phyloP scores from a whole-genome alignment of 2,329 filamentous ascomycete genomes.

The Pseudocercospora vitis region DNA sequence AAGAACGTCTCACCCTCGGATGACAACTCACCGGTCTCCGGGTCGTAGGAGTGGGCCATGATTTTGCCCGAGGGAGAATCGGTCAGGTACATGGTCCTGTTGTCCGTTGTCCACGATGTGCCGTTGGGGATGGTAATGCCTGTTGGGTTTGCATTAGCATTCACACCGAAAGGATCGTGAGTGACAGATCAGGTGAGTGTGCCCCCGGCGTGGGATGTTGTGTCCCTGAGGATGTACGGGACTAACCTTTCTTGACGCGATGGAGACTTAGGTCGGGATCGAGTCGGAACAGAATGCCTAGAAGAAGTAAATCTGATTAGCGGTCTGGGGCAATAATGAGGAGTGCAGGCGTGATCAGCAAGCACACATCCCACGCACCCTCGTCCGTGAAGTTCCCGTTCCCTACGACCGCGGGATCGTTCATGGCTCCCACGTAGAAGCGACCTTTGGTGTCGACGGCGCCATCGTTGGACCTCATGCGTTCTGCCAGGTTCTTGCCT shows the following conservation, averaged over 20 bases:
- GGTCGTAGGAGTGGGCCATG: slow-evolving; percentile 72
- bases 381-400: slow-evolving; percentile 38
- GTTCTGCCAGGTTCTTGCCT: slow-evolving; percentile 18
- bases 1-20: slow-evolving; percentile 72
- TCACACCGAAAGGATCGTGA: too few relatives aligned
- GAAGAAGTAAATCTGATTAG: neutral
- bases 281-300: slow-evolving; percentile 74
- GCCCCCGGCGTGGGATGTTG: too few relatives aligned
- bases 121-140: slow-evolving; percentile 78
- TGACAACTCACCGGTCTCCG: slow-evolving; percentile 61
- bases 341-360: neutral
- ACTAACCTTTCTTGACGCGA: slow-evolving; percentile 55
- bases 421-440: slow-evolving; percentile 87
- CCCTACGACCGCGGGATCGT: slow-evolving; percentile 60
- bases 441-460: slow-evolving; percentile 72
- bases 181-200: too few relatives aligned
- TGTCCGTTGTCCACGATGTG: slow-evolving; percentile 73
- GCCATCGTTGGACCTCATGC: slow-evolving; percentile 76
- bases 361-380: slow-evolving; percentile 27
- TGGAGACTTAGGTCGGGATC: slow-evolving; percentile 61
- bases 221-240: slow-evolving; percentile 10
- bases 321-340: too few relatives aligned
- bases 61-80: slow-evolving; percentile 72
- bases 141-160: neutral
- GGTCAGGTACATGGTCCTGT: slow-evolving; percentile 77